phyloP scores from a whole-genome alignment of 306 rosid species.

The Cucumis cinereus region DNA sequence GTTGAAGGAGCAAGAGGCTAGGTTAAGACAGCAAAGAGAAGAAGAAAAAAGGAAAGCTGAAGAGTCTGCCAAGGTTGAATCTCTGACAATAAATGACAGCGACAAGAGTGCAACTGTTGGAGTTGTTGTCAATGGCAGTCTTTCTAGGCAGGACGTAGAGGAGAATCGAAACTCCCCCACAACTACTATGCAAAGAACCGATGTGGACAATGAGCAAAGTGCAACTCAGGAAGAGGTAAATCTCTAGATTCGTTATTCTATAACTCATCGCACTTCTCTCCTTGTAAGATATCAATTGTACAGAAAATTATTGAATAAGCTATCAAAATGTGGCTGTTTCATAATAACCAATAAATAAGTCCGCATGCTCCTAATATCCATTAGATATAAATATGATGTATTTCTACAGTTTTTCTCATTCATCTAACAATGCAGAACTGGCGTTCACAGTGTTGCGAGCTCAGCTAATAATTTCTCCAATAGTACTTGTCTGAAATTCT shows the following conservation, averaged over 20 bases:
- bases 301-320: too few relatives aligned
- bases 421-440: neutral
- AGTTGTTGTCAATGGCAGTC: constrained; percentile 45
- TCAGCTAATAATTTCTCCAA: neutral
- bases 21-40: constrained; percentile 49
- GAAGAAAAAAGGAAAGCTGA: constrained; percentile 58
- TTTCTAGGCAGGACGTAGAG: constrained; percentile 21
- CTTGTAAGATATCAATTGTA: neutral
- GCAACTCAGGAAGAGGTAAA: neutral
- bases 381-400: neutral
- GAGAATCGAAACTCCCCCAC: constrained; percentile 26
- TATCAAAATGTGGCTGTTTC: neutral
- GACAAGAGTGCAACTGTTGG: constrained; percentile 28
- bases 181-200: constrained; percentile 22
- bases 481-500: neutral
- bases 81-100: constrained; percentile 21
- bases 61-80: constrained; percentile 38
- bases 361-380: neutral
- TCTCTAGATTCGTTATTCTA: neutral
- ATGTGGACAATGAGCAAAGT: constrained; percentile 10
- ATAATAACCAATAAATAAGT: too few relatives aligned
- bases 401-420: neutral
- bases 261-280: neutral
- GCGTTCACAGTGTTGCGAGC: too few relatives aligned
- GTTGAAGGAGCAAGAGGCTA: constrained; percentile 78